These are phyloP conservation scores for Plasmodium vivax DNA, from an alignment of 169 alveolate genomes.

Conservation along the genomic window DNA sequence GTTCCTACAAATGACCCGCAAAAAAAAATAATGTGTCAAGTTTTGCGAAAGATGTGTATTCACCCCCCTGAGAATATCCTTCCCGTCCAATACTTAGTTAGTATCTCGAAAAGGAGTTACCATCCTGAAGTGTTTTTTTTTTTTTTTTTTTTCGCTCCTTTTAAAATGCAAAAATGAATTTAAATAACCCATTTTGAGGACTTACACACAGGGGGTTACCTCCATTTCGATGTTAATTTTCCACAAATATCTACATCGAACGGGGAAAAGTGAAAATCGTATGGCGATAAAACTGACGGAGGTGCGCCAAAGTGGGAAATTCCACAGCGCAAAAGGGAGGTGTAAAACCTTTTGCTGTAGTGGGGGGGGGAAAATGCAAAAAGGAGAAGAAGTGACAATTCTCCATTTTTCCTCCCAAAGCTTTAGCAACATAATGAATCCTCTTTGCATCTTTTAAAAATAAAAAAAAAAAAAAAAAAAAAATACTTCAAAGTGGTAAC, in stretches of 20 bases:
- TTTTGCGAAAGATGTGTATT: not conserved
- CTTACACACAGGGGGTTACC: not conserved
- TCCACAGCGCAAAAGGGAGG: not conserved
- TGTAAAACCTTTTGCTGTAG: not conserved
- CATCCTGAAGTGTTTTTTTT: not conserved
- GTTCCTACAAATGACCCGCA: not conserved
- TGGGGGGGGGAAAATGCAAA: not conserved
- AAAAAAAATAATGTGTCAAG: not conserved
- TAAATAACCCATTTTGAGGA: not conserved
- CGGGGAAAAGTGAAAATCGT: not conserved
- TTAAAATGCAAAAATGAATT: too few species aligned
- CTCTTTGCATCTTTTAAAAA: not conserved
- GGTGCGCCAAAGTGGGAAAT: not conserved
- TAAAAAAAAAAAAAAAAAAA: not conserved
- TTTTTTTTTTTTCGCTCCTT: not conserved
- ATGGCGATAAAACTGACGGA: not conserved
- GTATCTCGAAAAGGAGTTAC: not conserved
- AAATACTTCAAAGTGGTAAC: not conserved
- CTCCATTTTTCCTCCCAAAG: not conserved
- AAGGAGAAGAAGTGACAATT: not conserved
- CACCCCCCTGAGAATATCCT: not conserved
- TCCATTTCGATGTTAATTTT: not conserved
- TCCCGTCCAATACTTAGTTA: not conserved
- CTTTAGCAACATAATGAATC: not conserved
- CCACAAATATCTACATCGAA: not conserved